Conservation (phyloP, 352 stramenopile genomes). For the Pythium monospermum region DNA sequence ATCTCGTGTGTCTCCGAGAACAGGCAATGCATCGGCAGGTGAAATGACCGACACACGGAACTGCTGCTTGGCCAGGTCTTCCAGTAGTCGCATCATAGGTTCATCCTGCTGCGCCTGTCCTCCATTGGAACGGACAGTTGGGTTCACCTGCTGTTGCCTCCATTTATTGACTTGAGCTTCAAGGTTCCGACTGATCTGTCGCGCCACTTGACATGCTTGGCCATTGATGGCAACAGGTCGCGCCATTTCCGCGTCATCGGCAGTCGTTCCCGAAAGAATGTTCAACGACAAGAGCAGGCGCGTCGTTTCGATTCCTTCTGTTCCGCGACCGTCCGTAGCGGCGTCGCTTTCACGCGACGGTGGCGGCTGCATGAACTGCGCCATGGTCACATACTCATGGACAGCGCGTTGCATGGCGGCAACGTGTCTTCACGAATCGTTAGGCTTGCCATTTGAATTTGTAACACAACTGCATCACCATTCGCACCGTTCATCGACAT, state of each 20-base stretch:
- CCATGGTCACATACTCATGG: conserved; percentile 16
- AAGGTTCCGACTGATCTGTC: conserved; percentile 7
- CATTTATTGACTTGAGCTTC: conserved; percentile 13
- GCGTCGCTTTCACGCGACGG: not conserved
- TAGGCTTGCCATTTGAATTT: too few species aligned
- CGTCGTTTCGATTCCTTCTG: not conserved
- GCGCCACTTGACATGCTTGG: conserved; percentile 7
- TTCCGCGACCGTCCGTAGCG: too few species aligned
- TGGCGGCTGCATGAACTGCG: conserved; percentile 15
- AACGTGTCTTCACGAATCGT: conserved; percentile 5
- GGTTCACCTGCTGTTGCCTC: not conserved
- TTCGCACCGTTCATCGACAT: conserved; percentile 4
- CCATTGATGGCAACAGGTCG: conserved; percentile 13
- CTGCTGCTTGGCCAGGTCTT: conserved; percentile 4
- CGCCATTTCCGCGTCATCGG: conserved; percentile 6
- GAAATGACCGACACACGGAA: conserved; percentile 28
- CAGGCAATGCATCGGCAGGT: conserved; percentile 12
- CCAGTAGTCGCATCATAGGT: conserved; percentile 3
- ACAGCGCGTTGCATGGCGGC: conserved; percentile 11
- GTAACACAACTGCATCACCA: too few species aligned
- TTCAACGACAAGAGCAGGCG: conserved; percentile 19
- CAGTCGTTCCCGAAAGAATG: conserved; percentile 4
- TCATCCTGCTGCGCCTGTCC: not conserved
- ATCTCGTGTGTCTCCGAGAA: not conserved
- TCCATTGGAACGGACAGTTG: not conserved